phyloP scores from a whole-genome alignment of 2,329 filamentous ascomycete species.

The Clarireedia paspali region DNA sequence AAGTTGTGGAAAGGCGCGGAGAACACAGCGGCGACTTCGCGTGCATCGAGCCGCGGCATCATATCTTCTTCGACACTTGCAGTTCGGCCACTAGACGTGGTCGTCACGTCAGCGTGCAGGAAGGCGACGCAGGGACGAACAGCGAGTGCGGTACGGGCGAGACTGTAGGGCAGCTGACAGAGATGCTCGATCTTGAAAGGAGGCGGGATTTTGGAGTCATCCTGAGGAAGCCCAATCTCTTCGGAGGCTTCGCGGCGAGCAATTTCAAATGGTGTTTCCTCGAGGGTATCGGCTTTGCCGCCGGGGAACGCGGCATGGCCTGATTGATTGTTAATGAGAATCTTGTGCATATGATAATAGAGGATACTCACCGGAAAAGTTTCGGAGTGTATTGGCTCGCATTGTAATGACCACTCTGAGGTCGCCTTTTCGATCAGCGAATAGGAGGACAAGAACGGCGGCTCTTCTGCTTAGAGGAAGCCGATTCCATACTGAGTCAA shows the following conservation, averaged over 20 bases:
- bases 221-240: conserved; percentile 80
- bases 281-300: conserved; percentile 55
- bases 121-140: conserved; percentile 74
- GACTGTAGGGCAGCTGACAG: conserved; percentile 70
- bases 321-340: neutral
- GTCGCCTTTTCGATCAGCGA: conserved; percentile 75
- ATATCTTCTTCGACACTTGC: conserved; percentile 59
- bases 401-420: conserved; percentile 65
- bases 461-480: conserved; percentile 62
- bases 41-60: conserved; percentile 75
- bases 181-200: conserved; percentile 84
- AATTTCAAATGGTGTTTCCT: conserved; percentile 65
- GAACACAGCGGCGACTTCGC: conserved; percentile 91
- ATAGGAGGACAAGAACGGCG: conserved; percentile 81
- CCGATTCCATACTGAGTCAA: conserved; percentile 51
- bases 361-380: conserved; percentile 55
- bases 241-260: conserved; percentile 86
- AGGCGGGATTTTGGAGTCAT: conserved; percentile 58
- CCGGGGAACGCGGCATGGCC: conserved; percentile 76
- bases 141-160: conserved; percentile 65
- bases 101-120: conserved; percentile 51
- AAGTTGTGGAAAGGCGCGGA: conserved; percentile 85
- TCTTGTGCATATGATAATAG: neutral
- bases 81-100: conserved; percentile 25
- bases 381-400: conserved; percentile 55